Evolutionary conservation across 371 early-diverging fungal genomes (phyloP), one percentile per base, ranked within the genome.

Genomic region (Mucor plumbeus): DNA sequence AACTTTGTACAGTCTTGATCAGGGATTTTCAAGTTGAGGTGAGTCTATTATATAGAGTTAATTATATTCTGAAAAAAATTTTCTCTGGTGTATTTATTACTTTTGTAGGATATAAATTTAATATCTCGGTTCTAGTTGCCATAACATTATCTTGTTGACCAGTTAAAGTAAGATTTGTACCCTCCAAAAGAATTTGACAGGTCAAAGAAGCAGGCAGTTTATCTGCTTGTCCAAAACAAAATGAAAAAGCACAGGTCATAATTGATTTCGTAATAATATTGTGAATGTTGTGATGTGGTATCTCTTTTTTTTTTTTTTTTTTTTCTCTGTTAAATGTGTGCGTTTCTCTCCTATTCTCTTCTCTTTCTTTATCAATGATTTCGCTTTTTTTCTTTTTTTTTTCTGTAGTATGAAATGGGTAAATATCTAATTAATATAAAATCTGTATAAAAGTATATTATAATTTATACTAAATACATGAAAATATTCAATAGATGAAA

Each of bases 71-170:
- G 8, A n/a, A 38, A 58, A 58, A 47, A 43, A 59, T 26, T 21
- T 66, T 19, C 59, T 19, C 54, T 17, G 11, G 3, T 5, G 17
- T 55, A 13, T 35, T n/a, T 47, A 44, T 64, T 82, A 82, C 83
- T 77, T 80, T 76, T 41, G 77, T 67, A 56, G 80, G 83, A 53
- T 78, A 80, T 69, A 68, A 61, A 36, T 70, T 64, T 38, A 82
- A 63, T 63, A 82, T 69, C 63, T 82, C 80, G 57, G 79, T 75
- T 67, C 83, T 78, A 31, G 79, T 77, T 55, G 78, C 71, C 71
- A 73, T 75, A 57, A 82, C 76, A 70, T 74, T 67, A 38, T 72
- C 68, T 48, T 71, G 61, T 63, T 77, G 75, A 43, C 83, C 83
- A 54, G 72, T 73, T 53, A 82, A 59, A 17, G 83, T 82, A 34